Conservation (phyloP, 2,329 filamentous ascomycete species). For the Trichoderma aggressivum region DNA sequence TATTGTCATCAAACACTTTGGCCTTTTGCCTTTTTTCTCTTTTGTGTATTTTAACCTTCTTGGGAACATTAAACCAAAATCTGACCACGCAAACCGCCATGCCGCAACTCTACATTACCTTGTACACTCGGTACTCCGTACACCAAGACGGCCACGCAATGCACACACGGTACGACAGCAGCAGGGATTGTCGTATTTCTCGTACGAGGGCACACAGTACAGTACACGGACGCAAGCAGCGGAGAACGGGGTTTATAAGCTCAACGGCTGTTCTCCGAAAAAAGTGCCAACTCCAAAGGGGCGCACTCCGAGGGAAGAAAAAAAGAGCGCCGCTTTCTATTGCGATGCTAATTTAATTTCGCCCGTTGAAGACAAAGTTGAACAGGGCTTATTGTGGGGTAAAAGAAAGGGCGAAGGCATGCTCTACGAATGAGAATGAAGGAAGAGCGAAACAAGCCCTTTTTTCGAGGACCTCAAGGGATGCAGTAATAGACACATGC, state of each 20-base stretch:
- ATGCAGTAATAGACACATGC: background rate
- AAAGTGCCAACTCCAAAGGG: background rate
- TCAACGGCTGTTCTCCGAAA: background rate
- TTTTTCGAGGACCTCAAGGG: background rate
- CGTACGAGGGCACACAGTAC: background rate
- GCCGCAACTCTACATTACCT: background rate
- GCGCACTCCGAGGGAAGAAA: background rate
- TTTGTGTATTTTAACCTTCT: background rate
- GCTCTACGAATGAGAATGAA: background rate
- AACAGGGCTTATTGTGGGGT: background rate
- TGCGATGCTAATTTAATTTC: background rate
- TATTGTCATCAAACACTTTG: background rate
- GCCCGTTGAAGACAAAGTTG: background rate
- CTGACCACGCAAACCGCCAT: background rate
- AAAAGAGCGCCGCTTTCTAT: background rate
- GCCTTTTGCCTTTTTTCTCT: background rate
- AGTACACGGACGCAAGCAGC: background rate
- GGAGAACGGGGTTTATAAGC: background rate
- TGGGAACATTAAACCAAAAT: background rate
- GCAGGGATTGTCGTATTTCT: background rate
- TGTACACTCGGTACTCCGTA: background rate
- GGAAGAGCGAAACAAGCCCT: background rate
- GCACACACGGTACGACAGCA: background rate
- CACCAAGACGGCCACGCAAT: background rate
- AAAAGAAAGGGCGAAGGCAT: background rate